Percentiles rank a stretch among this genome's conserved stretches.
These are phyloP conservation scores for Kwoniella bestiolae DNA, from an alignment of 768 basidiomycete species.

Conservation along the genomic window DNA sequence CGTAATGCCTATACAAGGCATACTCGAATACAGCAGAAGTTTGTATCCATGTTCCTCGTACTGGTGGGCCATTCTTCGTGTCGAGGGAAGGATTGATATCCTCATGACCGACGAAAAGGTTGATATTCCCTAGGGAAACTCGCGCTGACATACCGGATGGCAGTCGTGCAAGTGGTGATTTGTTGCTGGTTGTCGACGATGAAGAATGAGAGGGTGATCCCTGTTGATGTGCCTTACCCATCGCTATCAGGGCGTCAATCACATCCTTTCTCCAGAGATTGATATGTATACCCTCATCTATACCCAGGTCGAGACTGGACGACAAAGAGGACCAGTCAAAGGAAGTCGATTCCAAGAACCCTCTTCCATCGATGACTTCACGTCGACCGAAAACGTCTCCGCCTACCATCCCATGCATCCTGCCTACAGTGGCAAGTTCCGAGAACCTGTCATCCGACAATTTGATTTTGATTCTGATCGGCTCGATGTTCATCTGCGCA, in stretches of 20 bases:
- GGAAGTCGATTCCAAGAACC: conserved; percentile 10
- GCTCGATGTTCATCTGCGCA: conserved; percentile 32
- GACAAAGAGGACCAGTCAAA: conserved; percentile 39
- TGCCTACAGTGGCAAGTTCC: conserved; percentile 39
- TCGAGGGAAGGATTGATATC: conserved; percentile 78
- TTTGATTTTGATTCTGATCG: conserved; percentile 36
- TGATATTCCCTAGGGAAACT: conserved; percentile 67
- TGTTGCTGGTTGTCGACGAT: background rate
- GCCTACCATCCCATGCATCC: conserved; percentile 25
- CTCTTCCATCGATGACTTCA: conserved; percentile 2
- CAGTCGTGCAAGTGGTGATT: conserved; percentile 58
- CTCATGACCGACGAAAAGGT: conserved; percentile 72
- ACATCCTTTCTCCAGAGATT: conserved; percentile 72
- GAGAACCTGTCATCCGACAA: conserved; percentile 27
- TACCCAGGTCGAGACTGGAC: conserved; percentile 61
- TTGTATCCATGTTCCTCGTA: conserved; percentile 48
- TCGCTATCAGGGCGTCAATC: conserved; percentile 63
- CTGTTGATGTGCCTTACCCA: conserved; percentile 56
- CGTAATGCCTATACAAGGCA: conserved; percentile 39
- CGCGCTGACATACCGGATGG: conserved; percentile 66
- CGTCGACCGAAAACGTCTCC: conserved; percentile 40
- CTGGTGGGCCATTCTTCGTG: conserved; percentile 57
- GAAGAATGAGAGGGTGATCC: conserved; percentile 48
- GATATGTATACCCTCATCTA: conserved; percentile 65
- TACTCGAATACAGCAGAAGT: conserved; percentile 40